phyloP scores from a whole-genome alignment of 495 filamentous ascomycete genomes.

The Hypoxylon perforatum region DNA sequence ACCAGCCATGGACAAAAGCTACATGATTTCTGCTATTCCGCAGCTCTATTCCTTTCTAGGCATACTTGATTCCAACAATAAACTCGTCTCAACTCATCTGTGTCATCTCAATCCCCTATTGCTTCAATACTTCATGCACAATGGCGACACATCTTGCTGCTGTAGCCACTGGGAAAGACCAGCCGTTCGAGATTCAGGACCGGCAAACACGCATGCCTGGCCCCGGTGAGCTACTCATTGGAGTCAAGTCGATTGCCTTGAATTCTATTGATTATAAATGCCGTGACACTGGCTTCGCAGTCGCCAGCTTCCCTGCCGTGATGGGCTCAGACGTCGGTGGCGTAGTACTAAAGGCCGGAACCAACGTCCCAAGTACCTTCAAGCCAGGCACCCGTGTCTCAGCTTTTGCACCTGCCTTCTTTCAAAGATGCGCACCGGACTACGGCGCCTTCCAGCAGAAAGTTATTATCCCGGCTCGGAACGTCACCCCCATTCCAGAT shows the following conservation, averaged over 20 bases:
- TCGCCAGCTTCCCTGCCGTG: conserved; percentile 54
- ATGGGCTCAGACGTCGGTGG: conserved; percentile 57
- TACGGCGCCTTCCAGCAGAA: conserved; percentile 59
- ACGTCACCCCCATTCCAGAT: conserved; percentile 51
- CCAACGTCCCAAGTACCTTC: conserved; percentile 47
- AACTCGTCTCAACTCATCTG: no score
- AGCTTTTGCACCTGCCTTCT: conserved; percentile 55
- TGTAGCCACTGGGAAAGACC: conserved; percentile 47
- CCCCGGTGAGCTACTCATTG: conserved; percentile 61
- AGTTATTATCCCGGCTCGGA: conserved; percentile 49
- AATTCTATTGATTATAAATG: conserved; percentile 59
- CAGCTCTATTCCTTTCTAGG: neutral
- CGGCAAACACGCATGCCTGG: conserved; percentile 58
- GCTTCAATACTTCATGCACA: neutral
- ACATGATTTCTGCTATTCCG: neutral
- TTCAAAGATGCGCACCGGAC: conserved; percentile 32
- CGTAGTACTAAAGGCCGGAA: conserved; percentile 50
- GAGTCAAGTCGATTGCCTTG: conserved; percentile 60
- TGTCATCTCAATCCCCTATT: no score
- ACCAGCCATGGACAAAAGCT: neutral
- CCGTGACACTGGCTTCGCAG: conserved; percentile 54
- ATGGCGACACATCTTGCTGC: conserved; percentile 59
- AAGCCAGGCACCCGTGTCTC: conserved; percentile 54
- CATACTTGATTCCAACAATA: neutral
- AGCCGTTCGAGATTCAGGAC: conserved; percentile 48